Conservation (phyloP, 768 basidiomycete species). For the Galerina marginata region DNA sequence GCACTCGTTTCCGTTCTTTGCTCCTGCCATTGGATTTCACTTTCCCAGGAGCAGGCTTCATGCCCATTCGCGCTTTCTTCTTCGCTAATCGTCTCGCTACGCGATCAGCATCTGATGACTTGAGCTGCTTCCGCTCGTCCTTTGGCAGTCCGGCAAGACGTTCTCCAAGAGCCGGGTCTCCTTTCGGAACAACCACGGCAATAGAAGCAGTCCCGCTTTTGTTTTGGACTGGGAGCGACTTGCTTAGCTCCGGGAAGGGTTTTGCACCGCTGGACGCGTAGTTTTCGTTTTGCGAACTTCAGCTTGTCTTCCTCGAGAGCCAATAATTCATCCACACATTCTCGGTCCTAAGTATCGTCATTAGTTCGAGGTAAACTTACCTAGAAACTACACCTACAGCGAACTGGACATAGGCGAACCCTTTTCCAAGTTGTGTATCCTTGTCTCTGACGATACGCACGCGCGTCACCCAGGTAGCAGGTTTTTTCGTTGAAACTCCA, state of each 20-base stretch:
- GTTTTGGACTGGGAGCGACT: conserved; percentile 19
- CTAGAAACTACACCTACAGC: conserved; percentile 52
- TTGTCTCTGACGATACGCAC: conserved; percentile 91
- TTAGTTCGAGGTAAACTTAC: conserved; percentile 4
- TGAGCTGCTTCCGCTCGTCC: conserved; percentile 84
- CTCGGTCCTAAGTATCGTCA: conserved; percentile 65
- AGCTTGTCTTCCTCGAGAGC: conserved; percentile 78
- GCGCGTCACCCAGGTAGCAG: conserved; percentile 70
- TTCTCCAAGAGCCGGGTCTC: conserved; percentile 82
- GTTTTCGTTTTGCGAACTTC: conserved; percentile 91
- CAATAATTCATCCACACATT: conserved; percentile 91
- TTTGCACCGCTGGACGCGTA: conserved; percentile 92
- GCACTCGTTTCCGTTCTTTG: conserved; percentile 24
- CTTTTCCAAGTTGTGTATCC: conserved; percentile 93
- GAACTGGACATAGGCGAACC: conserved; percentile 93
- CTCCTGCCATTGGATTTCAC: conserved; percentile 36
- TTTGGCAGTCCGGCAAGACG: conserved; percentile 80
- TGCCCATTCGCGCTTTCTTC: conserved; percentile 74
- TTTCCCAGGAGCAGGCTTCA: conserved; percentile 37
- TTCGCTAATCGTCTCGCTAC: conserved; percentile 86
- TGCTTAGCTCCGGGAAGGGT: conserved; percentile 51
- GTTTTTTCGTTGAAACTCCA: conserved; percentile 36
- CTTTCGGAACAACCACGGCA: conserved; percentile 61
- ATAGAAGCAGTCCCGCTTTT: conserved; percentile 11
- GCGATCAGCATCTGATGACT: conserved; percentile 80